Evolutionary conservation across 805 yeast species (phyloP), one percentile per base, ranked within the genome.

Genomic region (Candida xiaguanensis): DNA sequence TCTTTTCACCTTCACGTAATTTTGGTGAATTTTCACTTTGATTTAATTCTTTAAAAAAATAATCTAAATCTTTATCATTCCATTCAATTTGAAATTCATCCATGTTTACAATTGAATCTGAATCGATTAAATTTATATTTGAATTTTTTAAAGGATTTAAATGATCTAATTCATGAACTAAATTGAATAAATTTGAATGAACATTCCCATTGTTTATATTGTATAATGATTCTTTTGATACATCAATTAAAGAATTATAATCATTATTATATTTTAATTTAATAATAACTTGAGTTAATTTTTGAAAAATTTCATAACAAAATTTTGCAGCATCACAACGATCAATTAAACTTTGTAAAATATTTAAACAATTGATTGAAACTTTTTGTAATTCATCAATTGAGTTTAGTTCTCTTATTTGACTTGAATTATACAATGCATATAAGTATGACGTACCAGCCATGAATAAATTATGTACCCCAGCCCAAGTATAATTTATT

Each of bases 401-500:
- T 1, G 72, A 56, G 14, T 78, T 70, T 5, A 62, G 61, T 5
- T 59, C 53, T 16, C 82, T 58, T 2, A 74, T 77, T 34, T 70
- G 73, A n/a, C 69, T 69, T 26, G 85, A 77, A 55, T 83, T 83
- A 56, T 85, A 88, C 11, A 87, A 69, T 1, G 89, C 75, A 55
- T 85, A 88, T 31, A 89, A 65, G 49, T 79, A 88, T 1, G 95
- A 83, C 19, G 91, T 83, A 1, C 95, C 95, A 0, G 95, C 90
- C 84, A 85, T 82, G 55, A 87, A 87, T 39, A 87, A 65, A 55
- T 87, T 88, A 57, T 88, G 95, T 2, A 87, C 90, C 0, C 95
- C 93, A 2, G 89, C 90, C 96, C 96, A 89, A 0, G 96, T 86
- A 59, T 85, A 89, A 58, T 87, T 87, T 43, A 88, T 72, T 34